These are phyloP conservation scores for Ophiostoma triangulosporum DNA, from an alignment of 2,329 filamentous ascomycete genomes.

Conservation along the genomic window DNA sequence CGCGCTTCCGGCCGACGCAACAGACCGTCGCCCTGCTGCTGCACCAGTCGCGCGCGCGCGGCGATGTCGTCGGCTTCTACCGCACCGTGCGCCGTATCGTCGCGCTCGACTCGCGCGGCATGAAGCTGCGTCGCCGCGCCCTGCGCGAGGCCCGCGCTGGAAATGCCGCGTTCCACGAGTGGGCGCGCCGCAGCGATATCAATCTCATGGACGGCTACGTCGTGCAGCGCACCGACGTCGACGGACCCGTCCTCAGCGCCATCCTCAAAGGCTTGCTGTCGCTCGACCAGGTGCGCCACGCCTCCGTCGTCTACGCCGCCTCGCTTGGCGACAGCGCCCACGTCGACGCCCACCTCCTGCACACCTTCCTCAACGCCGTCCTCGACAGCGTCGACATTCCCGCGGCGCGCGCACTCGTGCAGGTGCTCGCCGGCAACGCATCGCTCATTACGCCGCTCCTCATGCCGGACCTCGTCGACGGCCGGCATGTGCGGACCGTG, in stretches of 20 bases:
- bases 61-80: constrained; percentile 30
- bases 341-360: constrained; percentile 26
- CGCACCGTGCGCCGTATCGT: constrained; percentile 32
- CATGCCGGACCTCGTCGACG: constrained; percentile 1
- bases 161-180: constrained; percentile 15
- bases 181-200: constrained; percentile 18
- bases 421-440: constrained; percentile 19
- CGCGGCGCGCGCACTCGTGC: constrained; percentile 23
- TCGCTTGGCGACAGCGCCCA: constrained; percentile 24
- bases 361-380: constrained; percentile 29
- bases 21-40: constrained; percentile 36
- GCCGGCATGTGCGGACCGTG: neutral
- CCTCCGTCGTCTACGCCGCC: constrained; percentile 27
- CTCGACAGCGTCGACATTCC: constrained; percentile 25
- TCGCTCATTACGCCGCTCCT: constrained; percentile 13
- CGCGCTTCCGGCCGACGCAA: constrained; percentile 31
- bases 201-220: constrained; percentile 21
- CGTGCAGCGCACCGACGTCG: constrained; percentile 27
- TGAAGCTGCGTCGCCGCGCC: constrained; percentile 21
- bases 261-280: constrained; percentile 35
- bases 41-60: constrained; percentile 32
- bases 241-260: constrained; percentile 28
- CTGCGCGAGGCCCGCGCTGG: neutral
- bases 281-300: constrained; percentile 31
- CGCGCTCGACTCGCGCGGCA: constrained; percentile 28